Evolutionary conservation across 176 grass and related monocot species (phyloP), one percentile per base, ranked within the genome.

Genomic region (Triticum urartu): DNA sequence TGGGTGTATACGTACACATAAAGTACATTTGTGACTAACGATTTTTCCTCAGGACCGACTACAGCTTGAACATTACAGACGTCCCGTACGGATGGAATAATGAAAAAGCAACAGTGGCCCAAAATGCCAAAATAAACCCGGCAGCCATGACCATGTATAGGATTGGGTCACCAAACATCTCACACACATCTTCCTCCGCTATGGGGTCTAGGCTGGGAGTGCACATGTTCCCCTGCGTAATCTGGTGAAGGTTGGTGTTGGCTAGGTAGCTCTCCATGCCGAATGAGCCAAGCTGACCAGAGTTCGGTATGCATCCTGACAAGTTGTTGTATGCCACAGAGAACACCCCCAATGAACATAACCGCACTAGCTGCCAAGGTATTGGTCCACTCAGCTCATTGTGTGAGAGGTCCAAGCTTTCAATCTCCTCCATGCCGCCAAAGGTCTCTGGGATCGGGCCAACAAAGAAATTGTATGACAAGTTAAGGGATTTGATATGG

Each of bases 241-340:
- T 77, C 5, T 1, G 25, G 38, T 73, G 70, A 8, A 74, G 39
- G 6, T 74, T 28, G 22, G n/a, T 74, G 22, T 74, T 72, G 3
- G 9, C 36, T 32, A 4, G 30, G 71, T 75, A 32, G 64, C 0
- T 47, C 1, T 68, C 36, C 36, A 63, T 11, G 59, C 17, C 5
- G 3, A 84, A 60, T 42, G 11, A 10, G 0, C 17, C 7, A 0
- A 86, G 15, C 8, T 52, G 59, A 0, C 74, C 74, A 39, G 24
- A 14, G 39, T 18, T 17, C 1, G 64, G 47, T 89, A 80, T 60
- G 32, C 78, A 85, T 9, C 88, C 88, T 1, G 75, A 68, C 7
- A 86, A 18, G 26, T 78, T 79, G 33, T 86, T 90, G 22, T 86
- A 81, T 54, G 88, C 83, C 54, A 89, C 86, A 3, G 39, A 88